phyloP scores from a whole-genome alignment of 805 yeast species.

The Millerozyma acaciae region DNA sequence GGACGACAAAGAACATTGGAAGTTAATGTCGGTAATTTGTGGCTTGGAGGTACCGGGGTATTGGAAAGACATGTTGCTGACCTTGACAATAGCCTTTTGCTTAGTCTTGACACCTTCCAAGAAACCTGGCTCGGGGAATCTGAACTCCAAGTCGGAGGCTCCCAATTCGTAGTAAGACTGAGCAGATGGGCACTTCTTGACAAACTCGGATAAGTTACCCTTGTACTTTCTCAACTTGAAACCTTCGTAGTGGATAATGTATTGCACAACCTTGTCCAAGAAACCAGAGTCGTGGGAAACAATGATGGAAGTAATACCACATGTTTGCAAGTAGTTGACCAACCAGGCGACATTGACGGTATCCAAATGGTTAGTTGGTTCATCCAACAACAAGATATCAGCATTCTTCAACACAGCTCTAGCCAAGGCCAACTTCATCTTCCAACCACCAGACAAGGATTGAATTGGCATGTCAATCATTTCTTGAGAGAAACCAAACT shows the following conservation, averaged over 20 bases:
- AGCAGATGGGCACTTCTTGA: constrained; percentile 98
- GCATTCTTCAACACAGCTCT: constrained; percentile 99
- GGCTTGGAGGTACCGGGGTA: constrained; percentile 98
- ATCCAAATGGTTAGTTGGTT: constrained; percentile 99
- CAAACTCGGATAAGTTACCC: constrained; percentile 99
- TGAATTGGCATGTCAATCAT: constrained; percentile 93
- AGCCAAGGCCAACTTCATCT: constrained; percentile 99
- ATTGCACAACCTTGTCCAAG: constrained; percentile 95
- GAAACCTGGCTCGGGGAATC: constrained; percentile 99
- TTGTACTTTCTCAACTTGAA: constrained; percentile 99
- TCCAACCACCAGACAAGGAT: constrained; percentile 99
- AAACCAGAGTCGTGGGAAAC: constrained; percentile 99
- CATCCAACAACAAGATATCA: constrained; percentile 95
- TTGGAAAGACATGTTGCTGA: constrained; percentile 96
- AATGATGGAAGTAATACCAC: constrained; percentile 97
- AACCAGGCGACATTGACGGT: constrained; percentile 99
- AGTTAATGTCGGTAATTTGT: constrained; percentile 83
- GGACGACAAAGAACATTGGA: constrained; percentile 99
- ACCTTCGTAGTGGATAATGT: constrained; percentile 99
- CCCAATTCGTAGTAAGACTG: constrained; percentile 98
- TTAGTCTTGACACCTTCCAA: constrained; percentile 99
- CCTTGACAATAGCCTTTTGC: constrained; percentile 99
- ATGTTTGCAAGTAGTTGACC: constrained; percentile 97
- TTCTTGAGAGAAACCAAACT: constrained; percentile 90
- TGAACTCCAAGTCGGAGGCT: constrained; percentile 95